Evolutionary conservation across 331 rosid species (phyloP).

Genomic region (Quercus tomentella): DNA sequence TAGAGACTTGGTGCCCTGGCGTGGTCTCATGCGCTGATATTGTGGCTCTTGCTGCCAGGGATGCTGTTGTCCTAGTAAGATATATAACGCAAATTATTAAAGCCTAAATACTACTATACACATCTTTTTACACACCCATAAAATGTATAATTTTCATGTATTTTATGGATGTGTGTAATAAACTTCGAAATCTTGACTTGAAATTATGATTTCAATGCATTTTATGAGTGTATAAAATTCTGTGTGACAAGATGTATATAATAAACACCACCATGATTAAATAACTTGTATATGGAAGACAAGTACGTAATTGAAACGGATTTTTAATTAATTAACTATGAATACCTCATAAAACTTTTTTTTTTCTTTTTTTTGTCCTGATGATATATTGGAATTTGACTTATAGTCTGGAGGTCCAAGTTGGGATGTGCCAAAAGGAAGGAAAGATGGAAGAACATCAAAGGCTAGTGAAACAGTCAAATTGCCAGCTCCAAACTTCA

Average conservation of each 20-base stretch:
- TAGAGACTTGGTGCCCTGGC: slow-evolving; percentile 50
- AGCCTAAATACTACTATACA: neutral
- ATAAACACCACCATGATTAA: too few relatives aligned
- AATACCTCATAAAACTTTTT: too few relatives aligned
- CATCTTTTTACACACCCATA: too few relatives aligned
- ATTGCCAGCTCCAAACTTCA: slow-evolving; percentile 77
- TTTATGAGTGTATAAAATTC: too few relatives aligned
- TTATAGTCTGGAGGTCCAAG: slow-evolving; percentile 81
- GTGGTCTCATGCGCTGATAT: slow-evolving; percentile 58
- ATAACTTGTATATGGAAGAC: too few relatives aligned
- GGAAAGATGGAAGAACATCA: slow-evolving; percentile 87
- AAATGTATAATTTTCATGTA: neutral
- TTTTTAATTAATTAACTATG: too few relatives aligned
- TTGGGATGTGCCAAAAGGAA: slow-evolving; percentile 84
- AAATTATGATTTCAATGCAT: neutral
- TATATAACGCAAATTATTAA: neutral
- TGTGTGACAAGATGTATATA: too few relatives aligned
- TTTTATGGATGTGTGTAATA: neutral
- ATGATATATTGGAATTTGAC: slow-evolving; percentile 7
- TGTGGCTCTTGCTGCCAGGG: slow-evolving; percentile 54
- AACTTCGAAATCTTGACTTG: neutral
- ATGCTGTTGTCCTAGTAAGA: slow-evolving; percentile 45
- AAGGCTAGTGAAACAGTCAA: slow-evolving; percentile 65
- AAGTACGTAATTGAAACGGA: too few relatives aligned
- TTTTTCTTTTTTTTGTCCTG: neutral